Base-by-base conservation (phyloP, 495 filamentous ascomycete genomes). In the Clohesyomyces aquaticus region DNA sequence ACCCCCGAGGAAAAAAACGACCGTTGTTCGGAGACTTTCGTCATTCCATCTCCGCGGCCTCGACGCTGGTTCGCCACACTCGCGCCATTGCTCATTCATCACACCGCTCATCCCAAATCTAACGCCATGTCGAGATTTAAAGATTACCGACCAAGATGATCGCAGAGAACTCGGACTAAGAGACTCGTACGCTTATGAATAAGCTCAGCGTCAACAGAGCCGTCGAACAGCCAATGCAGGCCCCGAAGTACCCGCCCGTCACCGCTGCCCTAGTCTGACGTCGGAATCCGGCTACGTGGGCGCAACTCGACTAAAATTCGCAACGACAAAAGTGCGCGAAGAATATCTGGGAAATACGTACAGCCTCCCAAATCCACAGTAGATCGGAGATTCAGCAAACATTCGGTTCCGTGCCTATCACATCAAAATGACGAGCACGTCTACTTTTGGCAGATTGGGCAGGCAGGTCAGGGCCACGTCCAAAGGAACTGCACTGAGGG, bases 71-170 rank as follows among this genome's bases (percentile, higher is more conserved):
- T 12, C 32, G 29, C 32, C 52, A 38, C 14, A 6, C 6, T 27
- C 27, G 18, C 50, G 4, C 50, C 16, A 6, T 19, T 55, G 8
- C 49, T 29, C 49, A 29, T 27, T n/a, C 21, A 11, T 22, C 56
- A 50, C 43, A 59, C 56, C 45, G 56, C 56, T 49, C 41, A 47
- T n/a, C n/a, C n/a, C n/a, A n/a, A n/a, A n/a, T n/a, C n/a, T n/a
- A n/a, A n/a, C n/a, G n/a, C n/a, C n/a, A n/a, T n/a, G n/a, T n/a
- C n/a, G n/a, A n/a, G n/a, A n/a, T 8, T 23, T 10, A 23, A 47
- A 22, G 21, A 12, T 26, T 27, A 16, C 19, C 45, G 45, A 48
- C 56, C 18, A 26, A n/a, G 41, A 3, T 48, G 19, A 29, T 58
- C 1, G 26, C 18, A 19, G 41, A 19, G 23, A 3, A 48, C 2